These are phyloP conservation scores for Rhododendron simsii DNA, from an alignment of 148 eudicot species.

Conservation along the genomic window DNA sequence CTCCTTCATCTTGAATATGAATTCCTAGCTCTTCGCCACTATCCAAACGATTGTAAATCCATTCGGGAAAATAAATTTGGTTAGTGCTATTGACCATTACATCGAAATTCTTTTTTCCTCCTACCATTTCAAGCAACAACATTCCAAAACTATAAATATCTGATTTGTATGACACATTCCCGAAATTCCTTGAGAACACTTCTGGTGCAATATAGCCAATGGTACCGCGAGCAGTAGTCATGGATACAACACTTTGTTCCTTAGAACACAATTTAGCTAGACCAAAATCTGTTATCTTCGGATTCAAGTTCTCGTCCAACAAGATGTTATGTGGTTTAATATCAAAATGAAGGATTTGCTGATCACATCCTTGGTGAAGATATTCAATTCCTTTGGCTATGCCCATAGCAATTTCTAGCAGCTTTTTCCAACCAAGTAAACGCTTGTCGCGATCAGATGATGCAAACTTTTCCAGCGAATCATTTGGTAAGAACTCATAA, in stretches of 20 bases:
- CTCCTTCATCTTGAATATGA: not conserved
- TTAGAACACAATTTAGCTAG: slow-evolving; percentile 22
- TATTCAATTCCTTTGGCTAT: slow-evolving; percentile 28
- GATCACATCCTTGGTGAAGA: slow-evolving; percentile 29
- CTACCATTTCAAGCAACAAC: slow-evolving; percentile 26
- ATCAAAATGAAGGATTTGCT: slow-evolving; percentile 28
- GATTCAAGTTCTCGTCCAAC: slow-evolving; percentile 22
- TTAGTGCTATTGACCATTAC: not conserved
- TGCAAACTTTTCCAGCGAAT: slow-evolving; percentile 19
- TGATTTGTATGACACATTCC: slow-evolving; percentile 13
- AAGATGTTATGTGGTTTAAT: slow-evolving; percentile 28
- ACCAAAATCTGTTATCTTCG: slow-evolving; percentile 27
- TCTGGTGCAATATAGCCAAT: slow-evolving; percentile 24
- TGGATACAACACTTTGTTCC: slow-evolving; percentile 19
- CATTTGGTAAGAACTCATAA: slow-evolving; percentile 25
- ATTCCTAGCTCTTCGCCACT: slow-evolving; percentile 10
- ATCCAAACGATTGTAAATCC: slow-evolving; percentile 13
- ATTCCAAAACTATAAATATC: slow-evolving; percentile 29
- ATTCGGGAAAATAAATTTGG: slow-evolving; percentile 18
- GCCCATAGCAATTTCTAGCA: slow-evolving; percentile 23
- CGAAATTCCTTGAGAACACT: slow-evolving; percentile 10
- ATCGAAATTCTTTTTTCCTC: not conserved
- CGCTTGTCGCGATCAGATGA: not conserved
- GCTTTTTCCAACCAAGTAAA: slow-evolving; percentile 29
- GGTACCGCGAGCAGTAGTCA: slow-evolving; percentile 17